phyloP scores from a whole-genome alignment of 129 eudicot genomes.

The Saussurea involucrata region DNA sequence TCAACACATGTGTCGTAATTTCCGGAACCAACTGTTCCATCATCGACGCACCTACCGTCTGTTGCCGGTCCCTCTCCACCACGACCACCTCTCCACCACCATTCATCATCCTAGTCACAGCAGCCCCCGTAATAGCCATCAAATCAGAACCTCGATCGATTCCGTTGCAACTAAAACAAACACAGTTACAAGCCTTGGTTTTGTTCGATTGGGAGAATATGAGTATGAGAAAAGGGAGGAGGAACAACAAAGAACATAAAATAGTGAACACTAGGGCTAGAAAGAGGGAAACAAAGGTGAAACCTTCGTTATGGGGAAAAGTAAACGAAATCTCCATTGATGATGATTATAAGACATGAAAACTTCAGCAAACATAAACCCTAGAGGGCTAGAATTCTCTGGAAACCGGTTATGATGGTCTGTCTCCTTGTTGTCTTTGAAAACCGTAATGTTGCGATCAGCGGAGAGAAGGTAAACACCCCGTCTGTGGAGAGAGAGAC shows the following conservation, averaged over 20 bases:
- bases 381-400: neutral
- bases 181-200: slow-evolving; percentile 8
- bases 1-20: slow-evolving; percentile 70
- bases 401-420: neutral
- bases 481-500: neutral
- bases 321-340: slow-evolving; percentile 45
- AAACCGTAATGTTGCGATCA: neutral
- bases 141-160: slow-evolving; percentile 5
- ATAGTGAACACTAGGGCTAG: slow-evolving; percentile 30
- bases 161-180: slow-evolving; percentile 4
- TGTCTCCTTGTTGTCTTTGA: neutral
- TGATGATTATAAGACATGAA: slow-evolving; percentile 29
- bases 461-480: neutral
- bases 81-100: slow-evolving; percentile 29
- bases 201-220: slow-evolving; percentile 4
- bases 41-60: slow-evolving; percentile 64
- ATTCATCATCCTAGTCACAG: neutral
- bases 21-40: slow-evolving; percentile 87
- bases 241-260: slow-evolving; percentile 23
- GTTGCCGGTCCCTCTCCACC: slow-evolving; percentile 26
- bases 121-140: slow-evolving; percentile 13
- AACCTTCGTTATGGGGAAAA: slow-evolving; percentile 1
- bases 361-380: slow-evolving; percentile 27
- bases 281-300: slow-evolving; percentile 13
- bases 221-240: slow-evolving; percentile 26